Evolutionary conservation across 2,329 filamentous ascomycete species (phyloP).

Genomic region (Arthrobotrys pseudoclavata): DNA sequence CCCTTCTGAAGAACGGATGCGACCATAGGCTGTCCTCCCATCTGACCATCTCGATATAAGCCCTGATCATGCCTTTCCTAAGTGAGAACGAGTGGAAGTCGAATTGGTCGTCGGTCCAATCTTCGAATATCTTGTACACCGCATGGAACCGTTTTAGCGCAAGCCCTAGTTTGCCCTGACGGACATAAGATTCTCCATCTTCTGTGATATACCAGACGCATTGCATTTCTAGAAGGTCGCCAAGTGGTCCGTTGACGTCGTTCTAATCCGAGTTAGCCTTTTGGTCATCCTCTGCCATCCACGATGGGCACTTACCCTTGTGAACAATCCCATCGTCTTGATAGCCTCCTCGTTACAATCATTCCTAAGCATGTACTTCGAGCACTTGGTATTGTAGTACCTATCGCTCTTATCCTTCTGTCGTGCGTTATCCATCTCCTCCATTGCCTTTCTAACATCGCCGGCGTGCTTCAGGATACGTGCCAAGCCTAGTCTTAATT

Average conservation of each 20-base stretch:
- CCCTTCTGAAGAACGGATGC: slow-evolving; percentile 91
- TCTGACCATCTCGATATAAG: slow-evolving; percentile 94
- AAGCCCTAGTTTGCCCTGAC: slow-evolving; percentile 83
- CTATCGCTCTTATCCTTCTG: slow-evolving; percentile 89
- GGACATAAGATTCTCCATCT: slow-evolving; percentile 88
- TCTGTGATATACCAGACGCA: slow-evolving; percentile 97
- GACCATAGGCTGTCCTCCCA: slow-evolving; percentile 94
- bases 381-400: slow-evolving; percentile 98
- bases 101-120: slow-evolving; percentile 98
- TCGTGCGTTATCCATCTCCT: slow-evolving; percentile 89
- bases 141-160: slow-evolving; percentile 93
- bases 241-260: slow-evolving; percentile 84
- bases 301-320: slow-evolving; percentile 72
- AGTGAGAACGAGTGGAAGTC: slow-evolving; percentile 98
- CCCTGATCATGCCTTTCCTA: slow-evolving; percentile 93
- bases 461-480: slow-evolving; percentile 93
- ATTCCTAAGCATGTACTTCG: slow-evolving; percentile 95
- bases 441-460: slow-evolving; percentile 81
- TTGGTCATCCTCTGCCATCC: neutral
- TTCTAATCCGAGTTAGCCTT: slow-evolving; percentile 58
- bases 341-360: slow-evolving; percentile 88
- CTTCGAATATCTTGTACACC: slow-evolving; percentile 91
- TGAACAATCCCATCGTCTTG: slow-evolving; percentile 93
- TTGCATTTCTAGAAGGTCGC: slow-evolving; percentile 97
- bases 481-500: slow-evolving; percentile 95